Base-by-base conservation (phyloP, 768 basidiomycete species). In the Tylopilus subfusipes region DNA sequence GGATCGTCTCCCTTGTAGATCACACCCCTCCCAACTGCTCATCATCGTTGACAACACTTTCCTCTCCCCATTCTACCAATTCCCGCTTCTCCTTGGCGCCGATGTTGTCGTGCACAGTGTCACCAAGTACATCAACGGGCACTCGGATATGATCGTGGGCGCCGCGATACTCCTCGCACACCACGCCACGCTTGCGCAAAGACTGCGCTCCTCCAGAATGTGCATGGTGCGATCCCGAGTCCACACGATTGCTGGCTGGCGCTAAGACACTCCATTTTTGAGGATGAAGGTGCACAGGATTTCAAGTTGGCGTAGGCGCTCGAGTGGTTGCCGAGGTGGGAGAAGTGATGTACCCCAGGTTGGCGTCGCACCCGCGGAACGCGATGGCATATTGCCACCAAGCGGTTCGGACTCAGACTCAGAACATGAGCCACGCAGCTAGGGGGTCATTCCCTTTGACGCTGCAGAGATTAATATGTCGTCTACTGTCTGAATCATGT, bases 21-120 rank as follows among this genome's bases (percentile, higher is more conserved):
- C 82, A 0, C 84, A 88, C 48, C 79, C 83, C 0, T 78, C 82
- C 0, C 67, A 72, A 0, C 94, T 95, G 0, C 75, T 93, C 27
- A 82, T 99, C 14, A 81, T 95, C 45, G 88, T 98, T 42, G 95
- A 98, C 77, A 93, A 90, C 75, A 97, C 94, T 22, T 97, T 96
- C 81, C 78, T 93, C 38, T 95, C 93, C 0, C 92, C 96, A 0
- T 98, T 85, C 75, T 98, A 88, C 76, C 81, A 84, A 36, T 92
- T 91, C 0, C 95, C 95, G 0, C 83, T 98, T 33, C 79, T 88
- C 52, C 85, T 82, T 24, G 83, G 88, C 14, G 96, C 93, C 14
- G 93, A 96, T 68, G 75, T 97, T 59, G 90, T 93, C 60, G 57
- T 93, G 5, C 93, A 97, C 76, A 81, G 78, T 24, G 76, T 94